A percentile compares a stretch with the other conserved stretches of the same genome.
Evolutionary conservation across 2,329 filamentous ascomycete genomes (phyloP).

Genomic region (Ophidiomyces ophidiicola): DNA sequence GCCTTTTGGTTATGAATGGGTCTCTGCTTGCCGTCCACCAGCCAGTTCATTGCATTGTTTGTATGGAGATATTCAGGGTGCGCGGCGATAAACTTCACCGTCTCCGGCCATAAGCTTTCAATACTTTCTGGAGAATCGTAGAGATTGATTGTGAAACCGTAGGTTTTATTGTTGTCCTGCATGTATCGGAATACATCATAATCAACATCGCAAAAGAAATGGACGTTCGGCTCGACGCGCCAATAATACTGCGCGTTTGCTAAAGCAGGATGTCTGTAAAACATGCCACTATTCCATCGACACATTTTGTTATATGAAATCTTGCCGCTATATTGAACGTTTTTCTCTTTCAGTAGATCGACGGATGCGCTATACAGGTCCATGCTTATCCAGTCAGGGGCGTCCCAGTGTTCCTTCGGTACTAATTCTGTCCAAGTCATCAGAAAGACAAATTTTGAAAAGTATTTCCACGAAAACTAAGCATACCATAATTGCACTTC

Average conservation of each 20-base stretch:
- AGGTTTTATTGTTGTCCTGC: slow-evolving; percentile 96
- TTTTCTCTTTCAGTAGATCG: slow-evolving; percentile 65
- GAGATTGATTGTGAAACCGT: slow-evolving; percentile 95
- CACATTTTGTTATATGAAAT: slow-evolving; percentile 98
- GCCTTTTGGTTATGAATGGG: slow-evolving; percentile 70
- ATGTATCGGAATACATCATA: slow-evolving; percentile 98
- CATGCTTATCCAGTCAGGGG: slow-evolving; percentile 82
- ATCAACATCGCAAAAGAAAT: slow-evolving; percentile 98
- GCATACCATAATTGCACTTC: slow-evolving; percentile 66
- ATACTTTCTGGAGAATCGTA: slow-evolving; percentile 86
- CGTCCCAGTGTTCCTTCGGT: slow-evolving; percentile 88
- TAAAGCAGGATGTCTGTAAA: slow-evolving; percentile 90
- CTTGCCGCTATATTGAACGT: slow-evolving; percentile 81
- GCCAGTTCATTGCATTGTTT: slow-evolving; percentile 78
- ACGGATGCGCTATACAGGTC: slow-evolving; percentile 78
- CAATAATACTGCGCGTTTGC: slow-evolving; percentile 81
- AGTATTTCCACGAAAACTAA: neutral
- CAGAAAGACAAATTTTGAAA: slow-evolving; percentile 17
- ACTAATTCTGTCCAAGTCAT: slow-evolving; percentile 54
- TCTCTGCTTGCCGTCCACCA: slow-evolving; percentile 63
- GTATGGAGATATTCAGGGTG: slow-evolving; percentile 69
- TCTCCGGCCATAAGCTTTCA: slow-evolving; percentile 88
- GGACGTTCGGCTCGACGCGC: slow-evolving; percentile 95
- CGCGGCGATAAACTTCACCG: slow-evolving; percentile 73
- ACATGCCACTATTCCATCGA: slow-evolving; percentile 95